Evolutionary conservation across 495 filamentous ascomycete species (phyloP), one percentile per base, ranked within the genome.

Genomic region (Chaetomium tenue): DNA sequence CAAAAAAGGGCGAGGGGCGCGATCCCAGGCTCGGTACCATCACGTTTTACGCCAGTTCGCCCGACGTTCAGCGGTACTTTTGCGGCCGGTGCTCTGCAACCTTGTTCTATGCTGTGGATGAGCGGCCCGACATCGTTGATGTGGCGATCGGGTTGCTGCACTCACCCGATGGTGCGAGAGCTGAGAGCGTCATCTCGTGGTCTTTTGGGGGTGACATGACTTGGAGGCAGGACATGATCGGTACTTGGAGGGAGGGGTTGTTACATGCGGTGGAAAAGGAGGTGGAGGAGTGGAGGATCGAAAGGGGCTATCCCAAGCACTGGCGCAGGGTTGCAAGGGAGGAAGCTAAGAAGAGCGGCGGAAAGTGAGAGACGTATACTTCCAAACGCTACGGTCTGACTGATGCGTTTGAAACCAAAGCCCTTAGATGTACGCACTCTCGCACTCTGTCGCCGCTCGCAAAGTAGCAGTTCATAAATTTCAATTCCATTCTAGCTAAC

Each of bases 51-150:
- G 61, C 66, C 6, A 82, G 78, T 12, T 81, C 77, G 1, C 63
- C 75, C 23, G 79, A 72, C 23, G 78, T 83, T 0, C 72, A 78
- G 50, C 73, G 84, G 8, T 82, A 81, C 25, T 84, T 83, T 65
- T 87, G 85, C 69, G 68, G 75, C 11, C 71, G 63, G 4, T 87
- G 85, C 65, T 82, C 82, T 13, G 82, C 83, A 1, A 74, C 70
- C 13, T 75, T 83, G 7, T 85, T 86, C 51, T 86, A 78, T 66
- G 75, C 69, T 8, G 68, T 65, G 20, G 76, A 78, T 22, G 72
- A 71, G 8, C 69, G 82, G 55, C 74, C 76, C 1, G 69, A 76
- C 3, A 70, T 84, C 30, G 74, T 85, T 0, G 82, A 85, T 65
- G 69, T 87, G 2, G 81, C 81, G 7, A 69, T 78, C 11, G 85